Conservation (phyloP, 2,329 filamentous ascomycete species). For the Monosporascus ibericus region DNA sequence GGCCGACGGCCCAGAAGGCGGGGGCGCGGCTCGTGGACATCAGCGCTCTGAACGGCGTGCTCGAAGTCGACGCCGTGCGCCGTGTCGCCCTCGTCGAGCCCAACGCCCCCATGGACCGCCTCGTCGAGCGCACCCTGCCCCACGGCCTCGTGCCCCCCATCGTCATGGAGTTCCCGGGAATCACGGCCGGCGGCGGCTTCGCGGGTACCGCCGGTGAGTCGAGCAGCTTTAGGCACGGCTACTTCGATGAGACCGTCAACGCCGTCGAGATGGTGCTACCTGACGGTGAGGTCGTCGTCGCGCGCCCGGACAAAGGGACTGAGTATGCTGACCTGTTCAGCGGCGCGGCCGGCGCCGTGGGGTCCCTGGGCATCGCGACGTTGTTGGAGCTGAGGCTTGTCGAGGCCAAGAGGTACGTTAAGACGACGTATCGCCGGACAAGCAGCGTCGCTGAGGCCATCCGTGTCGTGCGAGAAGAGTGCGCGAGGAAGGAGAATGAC, state of each 20-base stretch:
- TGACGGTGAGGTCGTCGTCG: constrained; percentile 56
- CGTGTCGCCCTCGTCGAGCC: constrained; percentile 65
- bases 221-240: constrained; percentile 63
- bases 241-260: constrained; percentile 61
- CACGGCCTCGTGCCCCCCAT: constrained; percentile 63
- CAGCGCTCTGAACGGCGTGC: constrained; percentile 55
- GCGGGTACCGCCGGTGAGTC: constrained; percentile 68
- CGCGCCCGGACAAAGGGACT: constrained; percentile 24
- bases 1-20: constrained; percentile 38
- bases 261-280: constrained; percentile 64
- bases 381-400: constrained; percentile 59
- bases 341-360: constrained; percentile 61
- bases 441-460: constrained; percentile 42
- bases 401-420: constrained; percentile 54
- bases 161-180: constrained; percentile 72
- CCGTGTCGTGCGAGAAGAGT: constrained; percentile 42
- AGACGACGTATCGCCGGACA: constrained; percentile 54
- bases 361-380: constrained; percentile 62
- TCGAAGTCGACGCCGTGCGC: constrained; percentile 50
- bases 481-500: constrained; percentile 43
- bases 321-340: constrained; percentile 51
- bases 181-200: constrained; percentile 67
- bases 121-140: constrained; percentile 60
- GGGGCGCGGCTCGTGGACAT: constrained; percentile 54
- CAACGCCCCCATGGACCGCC: constrained; percentile 68